A percentile compares a stretch with the other conserved stretches of the same genome.
These are phyloP conservation scores for Linum trigynum DNA, from an alignment of 345 rosid genomes.

Conservation along the genomic window DNA sequence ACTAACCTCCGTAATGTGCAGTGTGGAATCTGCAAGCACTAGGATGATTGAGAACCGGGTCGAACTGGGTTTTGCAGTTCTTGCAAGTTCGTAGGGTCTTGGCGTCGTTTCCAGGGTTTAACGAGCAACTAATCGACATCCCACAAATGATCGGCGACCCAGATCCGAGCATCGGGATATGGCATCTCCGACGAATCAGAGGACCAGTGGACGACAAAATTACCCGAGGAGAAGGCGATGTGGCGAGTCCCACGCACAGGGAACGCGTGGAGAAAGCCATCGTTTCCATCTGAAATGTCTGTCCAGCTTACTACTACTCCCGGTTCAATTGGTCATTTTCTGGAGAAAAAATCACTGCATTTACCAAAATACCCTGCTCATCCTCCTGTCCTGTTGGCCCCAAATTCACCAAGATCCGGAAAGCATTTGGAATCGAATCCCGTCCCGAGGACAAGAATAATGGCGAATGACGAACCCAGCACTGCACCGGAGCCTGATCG, in stretches of 20 bases:
- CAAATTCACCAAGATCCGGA: neutral
- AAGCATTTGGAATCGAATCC: slow-evolving; percentile 3
- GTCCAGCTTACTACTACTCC: neutral
- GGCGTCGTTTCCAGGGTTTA: neutral
- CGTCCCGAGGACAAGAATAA: neutral
- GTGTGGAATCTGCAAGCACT: slow-evolving; percentile 79
- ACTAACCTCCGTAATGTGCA: slow-evolving; percentile 83
- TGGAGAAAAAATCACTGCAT: neutral
- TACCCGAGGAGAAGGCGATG: neutral
- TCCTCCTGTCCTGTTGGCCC: neutral
- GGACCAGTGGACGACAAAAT: neutral
- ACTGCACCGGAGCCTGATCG: slow-evolving; percentile 15
- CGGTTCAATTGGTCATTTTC: neutral
- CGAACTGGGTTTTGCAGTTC: slow-evolving; percentile 88
- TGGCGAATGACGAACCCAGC: slow-evolving; percentile 17
- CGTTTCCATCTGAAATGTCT: neutral
- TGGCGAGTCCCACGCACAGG: neutral
- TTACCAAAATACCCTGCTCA: slow-evolving; percentile 3
- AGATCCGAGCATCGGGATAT: neutral
- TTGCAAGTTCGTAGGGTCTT: slow-evolving; percentile 56
- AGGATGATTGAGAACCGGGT: slow-evolving; percentile 64
- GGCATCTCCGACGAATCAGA: neutral
- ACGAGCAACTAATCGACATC: slow-evolving; percentile 13
- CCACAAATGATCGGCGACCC: neutral
- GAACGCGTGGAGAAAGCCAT: neutral